Evolutionary conservation across 202 grass and related monocot species (phyloP).

Genomic region (Alloteropsis angusta): DNA sequence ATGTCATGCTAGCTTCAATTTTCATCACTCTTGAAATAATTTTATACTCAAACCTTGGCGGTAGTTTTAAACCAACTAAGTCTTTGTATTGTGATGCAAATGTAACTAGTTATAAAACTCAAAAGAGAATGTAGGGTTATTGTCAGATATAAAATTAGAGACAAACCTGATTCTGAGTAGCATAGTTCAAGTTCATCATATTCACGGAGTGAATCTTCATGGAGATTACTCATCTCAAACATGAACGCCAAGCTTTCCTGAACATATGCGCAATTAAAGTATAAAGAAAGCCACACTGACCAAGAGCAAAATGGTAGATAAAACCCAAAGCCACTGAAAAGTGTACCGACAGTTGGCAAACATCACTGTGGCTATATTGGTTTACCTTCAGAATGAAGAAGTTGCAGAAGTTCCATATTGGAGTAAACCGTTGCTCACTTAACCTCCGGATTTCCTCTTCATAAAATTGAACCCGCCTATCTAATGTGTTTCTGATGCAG

Average conservation of each 20-base stretch:
- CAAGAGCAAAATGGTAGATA: background rate
- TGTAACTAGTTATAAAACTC: background rate
- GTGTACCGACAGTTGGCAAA: background rate
- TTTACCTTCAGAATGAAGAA: conserved; percentile 98
- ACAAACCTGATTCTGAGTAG: conserved; percentile 94
- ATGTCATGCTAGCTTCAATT: conserved; percentile 17
- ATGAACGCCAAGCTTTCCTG: conserved; percentile 99
- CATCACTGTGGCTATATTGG: background rate
- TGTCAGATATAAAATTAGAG: conserved; percentile 17
- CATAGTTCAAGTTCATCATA: conserved; percentile 97
- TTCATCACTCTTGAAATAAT: conserved; percentile 15
- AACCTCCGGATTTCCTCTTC: conserved; percentile 95
- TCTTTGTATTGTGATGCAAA: background rate
- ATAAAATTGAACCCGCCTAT: conserved; percentile 83
- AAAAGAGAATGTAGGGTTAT: conserved; percentile 14
- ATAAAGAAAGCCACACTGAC: conserved; percentile 3
- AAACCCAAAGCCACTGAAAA: conserved; percentile 19
- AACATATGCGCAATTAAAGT: conserved; percentile 23
- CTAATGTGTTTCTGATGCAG: conserved; percentile 89
- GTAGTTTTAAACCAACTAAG: background rate
- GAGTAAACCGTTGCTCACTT: conserved; percentile 88
- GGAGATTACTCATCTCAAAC: conserved; percentile 95
- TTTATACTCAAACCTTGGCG: background rate
- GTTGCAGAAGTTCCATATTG: conserved; percentile 99
- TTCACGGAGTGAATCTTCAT: conserved; percentile 98